Conservation (phyloP, 306 rosid genomes). For the Luffa acutangula region DNA sequence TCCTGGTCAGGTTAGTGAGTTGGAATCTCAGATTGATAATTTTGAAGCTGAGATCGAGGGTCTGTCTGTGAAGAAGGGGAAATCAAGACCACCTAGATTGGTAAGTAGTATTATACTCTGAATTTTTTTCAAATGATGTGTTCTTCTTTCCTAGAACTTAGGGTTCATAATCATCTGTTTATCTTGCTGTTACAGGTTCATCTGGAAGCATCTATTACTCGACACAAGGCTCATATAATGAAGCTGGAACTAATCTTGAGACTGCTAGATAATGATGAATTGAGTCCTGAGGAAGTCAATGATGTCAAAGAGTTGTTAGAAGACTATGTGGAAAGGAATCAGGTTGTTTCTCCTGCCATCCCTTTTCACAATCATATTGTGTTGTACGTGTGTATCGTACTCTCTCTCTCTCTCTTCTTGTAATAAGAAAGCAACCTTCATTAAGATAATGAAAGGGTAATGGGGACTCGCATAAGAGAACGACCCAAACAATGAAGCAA, state of each 20-base stretch:
- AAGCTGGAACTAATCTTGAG: conserved; percentile 87
- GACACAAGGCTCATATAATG: conserved; percentile 97
- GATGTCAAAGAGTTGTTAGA: conserved; percentile 94
- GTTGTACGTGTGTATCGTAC: neutral
- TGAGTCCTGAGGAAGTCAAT: conserved; percentile 93
- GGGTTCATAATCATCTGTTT: neutral
- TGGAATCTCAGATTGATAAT: conserved; percentile 88
- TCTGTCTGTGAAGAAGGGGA: conserved; percentile 83
- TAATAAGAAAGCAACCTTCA: neutral
- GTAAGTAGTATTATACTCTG: conserved; percentile 38
- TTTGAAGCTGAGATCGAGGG: conserved; percentile 99
- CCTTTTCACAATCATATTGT: neutral
- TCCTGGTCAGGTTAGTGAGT: conserved; percentile 66
- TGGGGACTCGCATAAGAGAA: neutral
- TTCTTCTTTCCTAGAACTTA: conserved; percentile 12
- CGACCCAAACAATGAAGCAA: neutral
- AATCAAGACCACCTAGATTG: conserved; percentile 84
- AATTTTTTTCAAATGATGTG: conserved; percentile 9
- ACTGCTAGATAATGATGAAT: conserved; percentile 86
- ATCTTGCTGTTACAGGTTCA: conserved; percentile 42
- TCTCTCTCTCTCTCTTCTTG: neutral
- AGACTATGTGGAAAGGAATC: conserved; percentile 93
- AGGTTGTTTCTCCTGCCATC: conserved; percentile 38
- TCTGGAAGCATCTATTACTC: conserved; percentile 79
- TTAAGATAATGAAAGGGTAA: neutral